Percentiles rank a stretch among this genome's conserved stretches.
These are phyloP conservation scores for Venturia asperata DNA, from an alignment of 2,329 filamentous ascomycete genomes.

Conservation along the genomic window DNA sequence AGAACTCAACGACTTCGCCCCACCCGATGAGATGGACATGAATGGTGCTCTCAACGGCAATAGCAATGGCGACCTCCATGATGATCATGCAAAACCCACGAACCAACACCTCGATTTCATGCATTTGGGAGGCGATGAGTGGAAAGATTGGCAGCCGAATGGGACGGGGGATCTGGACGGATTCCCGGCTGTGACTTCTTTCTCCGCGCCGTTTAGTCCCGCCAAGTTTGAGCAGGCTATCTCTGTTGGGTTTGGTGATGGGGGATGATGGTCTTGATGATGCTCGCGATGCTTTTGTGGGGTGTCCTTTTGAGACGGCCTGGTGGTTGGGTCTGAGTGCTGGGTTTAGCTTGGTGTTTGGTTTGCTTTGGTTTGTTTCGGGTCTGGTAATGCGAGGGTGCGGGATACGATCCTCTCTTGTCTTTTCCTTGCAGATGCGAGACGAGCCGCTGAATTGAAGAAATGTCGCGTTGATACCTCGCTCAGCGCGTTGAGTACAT, in stretches of 20 bases:
- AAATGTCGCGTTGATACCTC: too few relatives aligned
- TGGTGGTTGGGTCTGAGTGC: too few relatives aligned
- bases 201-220: neutral
- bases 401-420: too few relatives aligned
- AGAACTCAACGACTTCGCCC: constrained; percentile 24
- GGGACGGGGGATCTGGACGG: constrained; percentile 13
- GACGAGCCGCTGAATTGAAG: too few relatives aligned
- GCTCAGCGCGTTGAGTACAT: too few relatives aligned
- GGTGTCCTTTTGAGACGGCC: too few relatives aligned
- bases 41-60: neutral
- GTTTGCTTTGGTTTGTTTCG: too few relatives aligned
- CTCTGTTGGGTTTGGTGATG: constrained; percentile 6
- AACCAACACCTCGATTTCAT: constrained; percentile 28
- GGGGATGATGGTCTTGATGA: neutral
- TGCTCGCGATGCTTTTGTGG: too few relatives aligned
- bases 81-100: too few relatives aligned
- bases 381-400: too few relatives aligned
- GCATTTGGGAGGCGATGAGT: constrained; percentile 25
- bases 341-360: too few relatives aligned
- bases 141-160: constrained; percentile 23
- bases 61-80: neutral
- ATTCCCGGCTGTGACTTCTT: constrained; percentile 14
- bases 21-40: constrained; percentile 21
- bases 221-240: constrained; percentile 16
- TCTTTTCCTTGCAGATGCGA: too few relatives aligned